phyloP scores from a whole-genome alignment of 2,329 filamentous ascomycete species.

The Diaporthe destruens region DNA sequence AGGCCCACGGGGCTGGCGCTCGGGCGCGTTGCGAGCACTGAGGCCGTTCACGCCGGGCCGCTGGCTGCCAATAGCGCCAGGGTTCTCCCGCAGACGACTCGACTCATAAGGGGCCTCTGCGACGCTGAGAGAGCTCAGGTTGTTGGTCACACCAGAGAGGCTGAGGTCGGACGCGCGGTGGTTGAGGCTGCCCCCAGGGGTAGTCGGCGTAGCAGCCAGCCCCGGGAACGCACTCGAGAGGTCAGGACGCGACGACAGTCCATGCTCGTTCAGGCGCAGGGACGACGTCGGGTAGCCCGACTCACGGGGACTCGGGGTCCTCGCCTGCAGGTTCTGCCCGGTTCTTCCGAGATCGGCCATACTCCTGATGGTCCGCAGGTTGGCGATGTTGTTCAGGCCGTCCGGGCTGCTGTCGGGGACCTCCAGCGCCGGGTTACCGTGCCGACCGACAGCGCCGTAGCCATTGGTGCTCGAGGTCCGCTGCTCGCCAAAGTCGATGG shows the following conservation, averaged over 20 bases:
- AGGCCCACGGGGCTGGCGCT: constrained; percentile 74
- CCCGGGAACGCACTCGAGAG: constrained; percentile 35
- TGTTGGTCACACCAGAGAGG: constrained; percentile 52
- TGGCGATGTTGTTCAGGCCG: constrained; percentile 73
- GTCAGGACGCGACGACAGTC: constrained; percentile 39
- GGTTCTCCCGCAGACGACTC: constrained; percentile 60
- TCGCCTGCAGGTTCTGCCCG: constrained; percentile 35
- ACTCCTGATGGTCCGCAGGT: constrained; percentile 93
- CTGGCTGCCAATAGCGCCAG: constrained; percentile 76
- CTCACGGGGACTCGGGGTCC: constrained; percentile 40
- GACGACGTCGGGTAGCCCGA: constrained; percentile 38
- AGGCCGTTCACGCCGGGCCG: constrained; percentile 64
- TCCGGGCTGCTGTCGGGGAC: constrained; percentile 82
- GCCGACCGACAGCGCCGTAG: constrained; percentile 82
- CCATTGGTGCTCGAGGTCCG: constrained; percentile 70
- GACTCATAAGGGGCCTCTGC: constrained; percentile 61
- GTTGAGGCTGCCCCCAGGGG: constrained; percentile 46
- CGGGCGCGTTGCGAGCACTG: constrained; percentile 62
- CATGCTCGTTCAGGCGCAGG: constrained; percentile 40
- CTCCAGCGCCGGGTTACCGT: constrained; percentile 82
- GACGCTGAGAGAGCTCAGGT: constrained; percentile 64
- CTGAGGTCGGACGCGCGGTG: constrained; percentile 51
- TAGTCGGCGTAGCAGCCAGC: constrained; percentile 52
- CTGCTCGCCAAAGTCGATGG: constrained; percentile 91
- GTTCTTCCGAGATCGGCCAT: constrained; percentile 80